Base-by-base conservation (phyloP, 2,329 filamentous ascomycete species). In the Hymenoscyphus albidus region DNA sequence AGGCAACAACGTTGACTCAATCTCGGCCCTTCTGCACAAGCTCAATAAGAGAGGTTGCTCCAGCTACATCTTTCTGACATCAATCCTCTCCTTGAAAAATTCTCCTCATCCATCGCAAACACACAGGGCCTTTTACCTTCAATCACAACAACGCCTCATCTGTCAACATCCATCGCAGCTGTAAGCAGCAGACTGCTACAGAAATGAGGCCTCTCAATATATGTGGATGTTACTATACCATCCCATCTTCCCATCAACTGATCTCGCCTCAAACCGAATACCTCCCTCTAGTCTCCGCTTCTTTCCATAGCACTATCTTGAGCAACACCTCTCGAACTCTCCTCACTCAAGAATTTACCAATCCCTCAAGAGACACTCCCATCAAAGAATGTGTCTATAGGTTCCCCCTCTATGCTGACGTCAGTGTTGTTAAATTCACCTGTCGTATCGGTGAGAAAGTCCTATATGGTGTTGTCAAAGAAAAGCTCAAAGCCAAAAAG, bases 391-490 rank as follows among this genome's bases (percentile, higher is more conserved):
- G 86, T 16, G 79, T 80, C 14, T 93, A 93, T 73, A 82, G 82
- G 0, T 92, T 93, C 67, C 90, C 90, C 0, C 79, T 93, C 0
- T 90, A 88, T 68, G 88, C 91, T 71, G 89, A 89, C 10, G 86
- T 90, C 16, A 88, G 85, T 6, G 85, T 93, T 0, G 87, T 88
- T 7, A 81, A 79, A 3, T 93, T 92, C 68, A 83, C 80, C 4
- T 92, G 88, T 76, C 83, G 79, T 14, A 80, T 92, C 58, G 87
- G 83, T 40, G 77, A 81, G 39, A 83, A 85, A 22, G 79, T 84
- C 16, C 84, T 91, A 69, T 79, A 79, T 2, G 89, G 90, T 14
- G 75, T 88, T 13, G 88, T 92, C 54, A 87, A 90, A 72, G 85
- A 90, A 70, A 86, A 84, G 62, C 78, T 83, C 12, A 80, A 85